Base-by-base conservation (phyloP, 192 early-diverging fungal genomes). In the Coemansia sp. region DNA sequence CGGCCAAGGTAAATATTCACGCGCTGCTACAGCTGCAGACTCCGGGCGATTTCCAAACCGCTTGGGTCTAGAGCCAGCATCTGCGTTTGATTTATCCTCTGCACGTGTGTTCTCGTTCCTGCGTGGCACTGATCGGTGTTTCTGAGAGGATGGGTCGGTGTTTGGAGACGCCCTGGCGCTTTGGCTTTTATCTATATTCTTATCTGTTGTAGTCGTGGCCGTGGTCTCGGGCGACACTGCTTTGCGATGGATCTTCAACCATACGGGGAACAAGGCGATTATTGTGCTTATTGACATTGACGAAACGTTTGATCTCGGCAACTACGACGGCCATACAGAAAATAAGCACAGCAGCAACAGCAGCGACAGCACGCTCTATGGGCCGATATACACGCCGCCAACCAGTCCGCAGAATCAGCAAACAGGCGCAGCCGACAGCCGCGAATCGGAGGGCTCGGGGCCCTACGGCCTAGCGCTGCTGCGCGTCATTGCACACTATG, bases 251-350 rank as follows among this genome's bases (percentile, higher is more conserved):
- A 68, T 78, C 49, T 73, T 74, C 34, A 78, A 74, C 63, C 71
- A 75, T 38, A 76, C 72, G 31, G 71, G 71, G 4, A 67, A 74
- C 54, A 66, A 67, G 49, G 49, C 76, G 23, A 74, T 74, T 31
- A 71, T 83, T 21, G 73, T 83, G 26, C 81, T 83, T 51, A 78
- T 83, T 27, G 81, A 83, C 32, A 65, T 83, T n/a, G 76, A 78
- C 64, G 81, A 83, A 16, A 67, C 75, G 24, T 69, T 72, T 58
- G 71, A 71, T 50, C 68, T 62, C 8, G 61, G 32, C 38, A 55
- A 55, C 67, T 54, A 52, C 44, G 25, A 49, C 54, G 51, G 38
- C 31, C 21, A 56, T 56, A 41, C 25, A 44, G 59, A 64, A 62
- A 54, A 56, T 30, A 31, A 47, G 18, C 56, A 67, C 22, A 49